Conservation (phyloP, 1,284 basidiomycete species). For the Sutorius eximius region DNA sequence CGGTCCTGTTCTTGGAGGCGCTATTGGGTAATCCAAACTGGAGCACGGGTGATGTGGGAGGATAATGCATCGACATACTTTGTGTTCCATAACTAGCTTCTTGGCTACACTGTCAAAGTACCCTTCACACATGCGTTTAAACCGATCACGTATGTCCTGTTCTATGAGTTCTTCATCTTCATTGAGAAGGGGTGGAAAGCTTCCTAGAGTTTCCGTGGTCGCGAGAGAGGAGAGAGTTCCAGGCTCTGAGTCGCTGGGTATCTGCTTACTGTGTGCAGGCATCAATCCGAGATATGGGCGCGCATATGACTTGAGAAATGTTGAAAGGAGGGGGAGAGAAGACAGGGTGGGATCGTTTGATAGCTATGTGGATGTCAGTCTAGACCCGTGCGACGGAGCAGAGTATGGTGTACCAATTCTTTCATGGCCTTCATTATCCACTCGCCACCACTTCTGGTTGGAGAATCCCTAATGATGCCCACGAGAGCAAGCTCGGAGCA, state of each 20-base stretch:
- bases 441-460: constrained; percentile 72
- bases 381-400: neutral
- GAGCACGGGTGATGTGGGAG: neutral
- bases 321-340: constrained; percentile 81
- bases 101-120: constrained; percentile 93
- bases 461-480: constrained; percentile 72
- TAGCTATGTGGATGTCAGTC: constrained; percentile 49
- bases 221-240: constrained; percentile 51
- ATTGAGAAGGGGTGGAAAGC: constrained; percentile 43
- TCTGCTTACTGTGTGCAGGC: constrained; percentile 57
- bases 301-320: constrained; percentile 83
- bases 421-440: constrained; percentile 83
- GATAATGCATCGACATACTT: constrained; percentile 50
- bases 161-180: constrained; percentile 79
- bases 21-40: constrained; percentile 41
- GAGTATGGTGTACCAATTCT: constrained; percentile 64
- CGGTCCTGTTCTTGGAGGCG: constrained; percentile 95
- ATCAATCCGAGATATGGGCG: constrained; percentile 77
- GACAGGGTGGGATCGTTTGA: constrained; percentile 84
- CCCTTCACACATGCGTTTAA: constrained; percentile 89
- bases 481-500: constrained; percentile 90
- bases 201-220: constrained; percentile 39
- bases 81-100: constrained; percentile 89
- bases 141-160: constrained; percentile 81
- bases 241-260: constrained; percentile 51